A percentile compares a stretch with the other conserved stretches of the same genome.
phyloP scores from a whole-genome alignment of 192 early-diverging fungal species.

The Backusella westeae region DNA sequence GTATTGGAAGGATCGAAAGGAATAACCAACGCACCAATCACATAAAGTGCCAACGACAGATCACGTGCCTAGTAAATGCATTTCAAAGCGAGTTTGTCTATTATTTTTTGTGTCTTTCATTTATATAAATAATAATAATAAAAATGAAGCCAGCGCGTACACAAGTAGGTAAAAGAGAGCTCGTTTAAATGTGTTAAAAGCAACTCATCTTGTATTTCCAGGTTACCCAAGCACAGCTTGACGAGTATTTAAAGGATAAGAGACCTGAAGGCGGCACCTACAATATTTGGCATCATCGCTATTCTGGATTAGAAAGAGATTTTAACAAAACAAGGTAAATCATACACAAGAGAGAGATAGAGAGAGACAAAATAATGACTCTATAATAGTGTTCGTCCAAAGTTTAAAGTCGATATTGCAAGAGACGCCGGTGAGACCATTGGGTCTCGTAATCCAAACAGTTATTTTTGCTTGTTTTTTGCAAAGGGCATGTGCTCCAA shows the following conservation, averaged over 20 bases:
- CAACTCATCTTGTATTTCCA: neutral
- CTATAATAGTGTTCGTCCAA: slow-evolving; percentile 49
- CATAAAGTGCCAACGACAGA: neutral
- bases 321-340: slow-evolving; percentile 53
- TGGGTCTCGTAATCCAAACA: slow-evolving; percentile 55
- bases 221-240: slow-evolving; percentile 29
- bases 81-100: neutral
- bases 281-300: slow-evolving; percentile 59
- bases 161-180: slow-evolving; percentile 4
- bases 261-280: slow-evolving; percentile 45
- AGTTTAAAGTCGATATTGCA: slow-evolving; percentile 57
- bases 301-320: slow-evolving; percentile 21
- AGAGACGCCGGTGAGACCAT: slow-evolving; percentile 72
- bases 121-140: neutral
- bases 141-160: slow-evolving; percentile 7
- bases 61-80: neutral
- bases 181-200: neutral
- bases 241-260: slow-evolving; percentile 32
- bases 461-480: slow-evolving; percentile 84
- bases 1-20: neutral
- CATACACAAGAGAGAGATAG: no score
- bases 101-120: neutral
- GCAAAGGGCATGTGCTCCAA: slow-evolving; percentile 75
- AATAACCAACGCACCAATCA: neutral
- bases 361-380: neutral